Evolutionary conservation across 805 yeast genomes (phyloP), one percentile per base, ranked within the genome.

Genomic region (Schwanniomyces occidentalis): DNA sequence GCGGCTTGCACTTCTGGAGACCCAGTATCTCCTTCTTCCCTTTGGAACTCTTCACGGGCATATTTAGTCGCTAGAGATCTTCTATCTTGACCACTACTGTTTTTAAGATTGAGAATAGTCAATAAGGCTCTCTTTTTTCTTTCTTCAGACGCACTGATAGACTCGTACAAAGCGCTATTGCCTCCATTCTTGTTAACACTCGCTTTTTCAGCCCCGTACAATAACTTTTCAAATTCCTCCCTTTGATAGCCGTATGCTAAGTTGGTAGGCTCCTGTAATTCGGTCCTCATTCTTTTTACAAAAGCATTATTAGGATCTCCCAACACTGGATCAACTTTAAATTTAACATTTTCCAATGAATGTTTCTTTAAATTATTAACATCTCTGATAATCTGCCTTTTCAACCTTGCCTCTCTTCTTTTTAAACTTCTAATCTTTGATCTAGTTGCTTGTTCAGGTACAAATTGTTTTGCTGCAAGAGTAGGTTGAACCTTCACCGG

Each of bases 1-100:
- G 97, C 98, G 2, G 98, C 96, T 62, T 90, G 97, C 16, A 90
- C 96, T 63, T 91, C 98, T 35, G 95, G 80, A 2, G 96, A 86
- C 3, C 95, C 97, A 1, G 96, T 86, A 58, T 93, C 98, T 35
- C 95, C 96, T 29, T 81, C 88, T 44, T 75, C 72, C 51, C 95
- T 73, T 48, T 78, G 80, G 60, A 91, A 90, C 63, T 91, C 97
- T 48, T 75, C 64, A 32, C 78, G 71, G 1, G 97, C 96, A 29
- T 83, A 58, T 29, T 63, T 63, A 2, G 78, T 67, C 18, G 87
- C 84, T 46, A 76, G 56, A 45, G 77, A 76, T 50, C 73, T 67
- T 38, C 70, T 68, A 44, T 85, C 89, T 13, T 61, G 55, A 33
- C 73, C 72, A 45, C 73, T 71, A 16, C 93, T 73, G 61, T 90